These are phyloP conservation scores for Citrus inodora DNA, from an alignment of 345 rosid species.

Conservation along the genomic window DNA sequence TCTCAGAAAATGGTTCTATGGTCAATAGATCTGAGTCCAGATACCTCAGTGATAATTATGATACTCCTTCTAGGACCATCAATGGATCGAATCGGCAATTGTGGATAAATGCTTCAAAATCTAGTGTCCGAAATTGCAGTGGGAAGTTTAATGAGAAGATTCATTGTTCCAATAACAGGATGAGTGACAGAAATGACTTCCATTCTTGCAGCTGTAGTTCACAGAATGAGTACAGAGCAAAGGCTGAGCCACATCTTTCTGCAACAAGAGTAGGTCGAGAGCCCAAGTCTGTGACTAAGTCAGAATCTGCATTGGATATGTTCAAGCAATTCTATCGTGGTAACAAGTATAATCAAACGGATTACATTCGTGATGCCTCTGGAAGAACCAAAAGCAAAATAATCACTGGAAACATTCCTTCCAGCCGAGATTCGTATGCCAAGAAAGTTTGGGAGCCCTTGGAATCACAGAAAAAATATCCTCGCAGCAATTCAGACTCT, in stretches of 20 bases:
- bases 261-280: conserved; percentile 49
- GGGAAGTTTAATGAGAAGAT: conserved; percentile 56
- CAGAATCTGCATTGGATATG: conserved; percentile 52
- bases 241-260: conserved; percentile 52
- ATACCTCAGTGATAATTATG: conserved; percentile 47
- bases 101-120: conserved; percentile 47
- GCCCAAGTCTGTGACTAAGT: conserved; percentile 43
- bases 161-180: conserved; percentile 41
- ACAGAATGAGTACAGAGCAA: conserved; percentile 49
- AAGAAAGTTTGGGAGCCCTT: conserved; percentile 82
- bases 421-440: conserved; percentile 40
- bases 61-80: conserved; percentile 41
- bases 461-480: conserved; percentile 60
- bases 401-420: conserved; percentile 29
- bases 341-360: conserved; percentile 51
- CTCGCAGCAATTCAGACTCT: conserved; percentile 61
- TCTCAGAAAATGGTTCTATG: conserved; percentile 44
- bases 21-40: conserved; percentile 52
- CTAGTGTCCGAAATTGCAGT: conserved; percentile 43
- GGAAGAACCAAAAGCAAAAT: conserved; percentile 58
- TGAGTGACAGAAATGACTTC: conserved; percentile 52
- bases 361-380: conserved; percentile 42
- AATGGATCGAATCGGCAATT: conserved; percentile 48
- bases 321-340: conserved; percentile 54
- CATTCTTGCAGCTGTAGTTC: conserved; percentile 68